Evolutionary conservation across 768 basidiomycete species (phyloP), one percentile per base, ranked within the genome.

Genomic region (Russula dissimulans): DNA sequence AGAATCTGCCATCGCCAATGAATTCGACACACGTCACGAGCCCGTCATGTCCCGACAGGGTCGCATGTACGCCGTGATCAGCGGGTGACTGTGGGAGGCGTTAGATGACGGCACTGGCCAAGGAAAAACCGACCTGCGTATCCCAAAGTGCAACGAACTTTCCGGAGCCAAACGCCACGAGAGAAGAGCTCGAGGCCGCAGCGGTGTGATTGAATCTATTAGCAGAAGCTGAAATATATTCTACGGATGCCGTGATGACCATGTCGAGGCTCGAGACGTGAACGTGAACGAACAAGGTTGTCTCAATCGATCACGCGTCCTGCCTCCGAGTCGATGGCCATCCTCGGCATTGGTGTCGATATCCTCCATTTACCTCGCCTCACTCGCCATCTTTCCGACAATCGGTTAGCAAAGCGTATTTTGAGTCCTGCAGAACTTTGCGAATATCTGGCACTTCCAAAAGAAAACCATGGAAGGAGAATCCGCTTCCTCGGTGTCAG

Each of bases 11-110:
- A 15, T 79, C 71, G 5, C 74, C 69, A 7, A 85, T 65, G 67
- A 92, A 94, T 47, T 82, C 83, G 47, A 94, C 79, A 48, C 84
- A 87, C 22, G 93, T 93, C 22, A 98, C 81, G 17, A 81, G 68
- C 10, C 83, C 84, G 48, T 81, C 72, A 67, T 95, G 92, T 4
- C 86, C 91, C 1, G 85, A 80, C 6, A 97, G 77, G 1, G 91
- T 95, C 56, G 78, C 73, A 18, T 75, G 74, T 32, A 95, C 77
- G 1, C 89, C 86, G 47, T 69, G 69, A 64, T 83, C 81, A 11
- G 65, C 56, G 15, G 69, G 65, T 46, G 43, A 38, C 34, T 53
- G 54, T 59, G 12, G 26, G 14, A 41, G 14, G 17, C 41, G 48
- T 61, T 31, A 62, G 34, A 41, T 59, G 36, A 32, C 29, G 51